These are phyloP conservation scores for Drosera spatulata DNA, from an alignment of 179 eudicot species.

Conservation along the genomic window DNA sequence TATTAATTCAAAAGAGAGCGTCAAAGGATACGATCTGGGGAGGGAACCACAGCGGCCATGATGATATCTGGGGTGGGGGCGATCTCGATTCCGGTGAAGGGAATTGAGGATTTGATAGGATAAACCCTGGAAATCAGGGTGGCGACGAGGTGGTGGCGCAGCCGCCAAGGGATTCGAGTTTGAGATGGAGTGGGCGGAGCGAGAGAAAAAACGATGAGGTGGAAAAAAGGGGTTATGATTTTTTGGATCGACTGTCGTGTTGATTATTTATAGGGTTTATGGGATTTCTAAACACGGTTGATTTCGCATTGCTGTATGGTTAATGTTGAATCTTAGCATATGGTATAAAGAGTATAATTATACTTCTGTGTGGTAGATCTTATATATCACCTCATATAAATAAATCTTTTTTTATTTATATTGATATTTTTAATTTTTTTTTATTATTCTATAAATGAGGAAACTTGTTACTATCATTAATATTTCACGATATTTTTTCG, in stretches of 20 bases:
- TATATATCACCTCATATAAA: no score
- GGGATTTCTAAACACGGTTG: no score
- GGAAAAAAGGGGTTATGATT: slow-evolving; percentile 16
- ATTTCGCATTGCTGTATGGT: no score
- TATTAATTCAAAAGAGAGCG: no score
- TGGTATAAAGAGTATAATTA: no score
- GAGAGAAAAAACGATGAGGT: background rate
- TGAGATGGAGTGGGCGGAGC: background rate
- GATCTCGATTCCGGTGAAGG: slow-evolving; percentile 7
- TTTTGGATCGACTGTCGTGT: no score
- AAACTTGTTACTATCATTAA: no score
- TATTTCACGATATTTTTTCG: no score
- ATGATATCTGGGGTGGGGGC: slow-evolving; percentile 17
- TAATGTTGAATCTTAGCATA: slow-evolving; percentile 2
- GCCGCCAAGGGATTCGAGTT: slow-evolving; percentile 25
- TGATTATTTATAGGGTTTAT: background rate
- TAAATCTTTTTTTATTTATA: no score
- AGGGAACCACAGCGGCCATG: slow-evolving; percentile 59
- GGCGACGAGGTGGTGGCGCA: background rate
- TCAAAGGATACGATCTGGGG: slow-evolving; percentile 59
- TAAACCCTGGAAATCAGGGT: slow-evolving; percentile 13
- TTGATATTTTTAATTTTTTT: no score
- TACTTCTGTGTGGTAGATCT: no score
- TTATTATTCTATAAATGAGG: no score
- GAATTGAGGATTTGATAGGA: background rate